A percentile compares a stretch with the other conserved stretches of the same genome.
Evolutionary conservation across 2,329 filamentous ascomycete genomes (phyloP).

Genomic region (Calonectria hawksworthii): DNA sequence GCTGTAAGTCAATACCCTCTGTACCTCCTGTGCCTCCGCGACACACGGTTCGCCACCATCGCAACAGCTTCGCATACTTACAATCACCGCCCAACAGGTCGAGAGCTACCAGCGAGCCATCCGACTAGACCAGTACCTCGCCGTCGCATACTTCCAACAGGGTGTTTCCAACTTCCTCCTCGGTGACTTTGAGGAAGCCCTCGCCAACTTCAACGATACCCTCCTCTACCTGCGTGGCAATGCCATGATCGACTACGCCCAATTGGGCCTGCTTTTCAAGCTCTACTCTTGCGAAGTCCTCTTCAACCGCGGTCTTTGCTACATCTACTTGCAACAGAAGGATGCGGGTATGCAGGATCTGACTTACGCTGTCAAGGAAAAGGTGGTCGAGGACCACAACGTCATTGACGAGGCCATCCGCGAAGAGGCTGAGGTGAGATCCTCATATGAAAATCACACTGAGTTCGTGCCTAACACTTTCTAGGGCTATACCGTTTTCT

Average conservation of each 20-base stretch:
- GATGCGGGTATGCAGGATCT: conserved; percentile 93
- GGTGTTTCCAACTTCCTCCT: conserved; percentile 98
- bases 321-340: conserved; percentile 95
- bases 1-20: conserved; percentile 74
- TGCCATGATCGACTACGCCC: conserved; percentile 97
- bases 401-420: conserved; percentile 98
- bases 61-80: conserved; percentile 35
- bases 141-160: conserved; percentile 98
- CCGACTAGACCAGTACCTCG: conserved; percentile 92
- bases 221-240: conserved; percentile 95
- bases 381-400: conserved; percentile 95
- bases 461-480: conserved; percentile 43
- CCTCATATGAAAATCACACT: neutral
- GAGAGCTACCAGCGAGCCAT: conserved; percentile 95
- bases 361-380: conserved; percentile 91
- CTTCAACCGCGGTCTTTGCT: conserved; percentile 97
- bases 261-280: conserved; percentile 95
- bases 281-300: conserved; percentile 97
- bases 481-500: conserved; percentile 98
- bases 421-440: conserved; percentile 87
- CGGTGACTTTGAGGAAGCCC: conserved; percentile 95
- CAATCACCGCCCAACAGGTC: conserved; percentile 69
- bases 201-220: conserved; percentile 99
- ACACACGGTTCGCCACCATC: neutral
- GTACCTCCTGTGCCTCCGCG: neutral